These are phyloP conservation scores for Lentinula raphanica DNA, from an alignment of 768 basidiomycete species.

Conservation along the genomic window DNA sequence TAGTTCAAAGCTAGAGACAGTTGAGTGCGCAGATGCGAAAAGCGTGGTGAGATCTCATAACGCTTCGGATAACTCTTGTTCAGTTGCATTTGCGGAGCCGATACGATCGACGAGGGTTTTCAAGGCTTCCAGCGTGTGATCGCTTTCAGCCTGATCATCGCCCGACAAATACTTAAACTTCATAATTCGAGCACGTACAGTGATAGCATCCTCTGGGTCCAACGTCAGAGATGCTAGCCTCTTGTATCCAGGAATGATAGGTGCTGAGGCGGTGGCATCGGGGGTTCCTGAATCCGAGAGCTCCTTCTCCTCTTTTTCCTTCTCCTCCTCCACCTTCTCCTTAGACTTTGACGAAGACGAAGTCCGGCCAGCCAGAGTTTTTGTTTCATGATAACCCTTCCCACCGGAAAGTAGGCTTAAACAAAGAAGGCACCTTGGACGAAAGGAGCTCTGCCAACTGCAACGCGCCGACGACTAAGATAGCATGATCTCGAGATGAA, in stretches of 20 bases:
- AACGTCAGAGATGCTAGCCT: conserved; percentile 63
- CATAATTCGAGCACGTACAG: conserved; percentile 85
- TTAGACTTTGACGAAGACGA: conserved; percentile 49
- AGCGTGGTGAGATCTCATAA: conserved; percentile 74
- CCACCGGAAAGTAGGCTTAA: conserved; percentile 83
- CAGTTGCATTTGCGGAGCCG: conserved; percentile 46
- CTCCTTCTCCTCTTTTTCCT: conserved; percentile 41
- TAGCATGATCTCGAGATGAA: conserved; percentile 86
- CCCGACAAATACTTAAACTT: conserved; percentile 72
- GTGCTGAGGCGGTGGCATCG: conserved; percentile 34
- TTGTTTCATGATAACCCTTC: conserved; percentile 95
- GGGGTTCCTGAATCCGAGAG: conserved; percentile 18
- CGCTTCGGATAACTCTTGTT: conserved; percentile 56
- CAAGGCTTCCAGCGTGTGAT: conserved; percentile 60
- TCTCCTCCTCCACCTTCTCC: conserved; percentile 25
- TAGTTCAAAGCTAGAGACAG: conserved; percentile 93
- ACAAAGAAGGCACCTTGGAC: conserved; percentile 75
- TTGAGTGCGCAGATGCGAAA: conserved; percentile 68
- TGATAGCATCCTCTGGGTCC: conserved; percentile 88
- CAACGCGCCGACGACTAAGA: conserved; percentile 80
- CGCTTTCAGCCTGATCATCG: conserved; percentile 50
- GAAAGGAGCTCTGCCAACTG: conserved; percentile 92
- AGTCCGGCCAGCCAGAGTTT: conserved; percentile 60
- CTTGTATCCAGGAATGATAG: conserved; percentile 61
- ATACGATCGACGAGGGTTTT: conserved; percentile 62